phyloP scores from a whole-genome alignment of 768 basidiomycete species.

The Pleurotus citrinopileatus region DNA sequence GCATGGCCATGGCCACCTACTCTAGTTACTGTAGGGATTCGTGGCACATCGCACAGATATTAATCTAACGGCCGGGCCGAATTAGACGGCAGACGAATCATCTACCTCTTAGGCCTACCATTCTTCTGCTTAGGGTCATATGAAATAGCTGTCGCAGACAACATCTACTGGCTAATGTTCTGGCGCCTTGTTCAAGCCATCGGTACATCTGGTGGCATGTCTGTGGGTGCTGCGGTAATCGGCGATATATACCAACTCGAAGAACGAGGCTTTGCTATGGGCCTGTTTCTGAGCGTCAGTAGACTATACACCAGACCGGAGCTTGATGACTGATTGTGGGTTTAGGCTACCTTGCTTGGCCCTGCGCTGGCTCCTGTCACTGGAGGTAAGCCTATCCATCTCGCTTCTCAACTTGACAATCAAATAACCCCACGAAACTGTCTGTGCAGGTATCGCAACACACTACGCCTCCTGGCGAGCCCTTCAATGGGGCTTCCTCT shows the following conservation, averaged over 20 bases:
- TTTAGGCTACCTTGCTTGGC: constrained; percentile 51
- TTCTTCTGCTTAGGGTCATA: constrained; percentile 56
- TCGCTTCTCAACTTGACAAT: too few relatives aligned
- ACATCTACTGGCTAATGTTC: constrained; percentile 45
- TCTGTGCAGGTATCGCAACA: constrained; percentile 41
- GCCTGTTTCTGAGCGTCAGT: constrained; percentile 51
- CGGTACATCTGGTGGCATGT: constrained; percentile 56
- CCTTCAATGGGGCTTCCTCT: constrained; percentile 47
- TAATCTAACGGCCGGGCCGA: background rate
- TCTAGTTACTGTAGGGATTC: constrained; percentile 42
- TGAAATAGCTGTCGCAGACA: constrained; percentile 49
- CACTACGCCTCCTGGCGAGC: constrained; percentile 66
- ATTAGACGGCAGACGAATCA: constrained; percentile 61
- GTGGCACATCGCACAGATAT: background rate
- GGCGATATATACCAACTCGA: constrained; percentile 67
- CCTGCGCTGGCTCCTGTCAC: constrained; percentile 58
- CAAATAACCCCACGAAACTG: too few relatives aligned
- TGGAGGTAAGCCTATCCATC: constrained; percentile 55
- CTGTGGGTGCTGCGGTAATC: constrained; percentile 56
- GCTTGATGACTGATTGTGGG: background rate
- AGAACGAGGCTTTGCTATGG: constrained; percentile 58
- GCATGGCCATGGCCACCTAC: constrained; percentile 50
- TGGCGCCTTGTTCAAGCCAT: constrained; percentile 67
- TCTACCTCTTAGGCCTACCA: constrained; percentile 61
- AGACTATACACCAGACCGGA: background rate